Conservation (phyloP, 805 yeast genomes). For the Maudiozyma pseudohumilis region DNA sequence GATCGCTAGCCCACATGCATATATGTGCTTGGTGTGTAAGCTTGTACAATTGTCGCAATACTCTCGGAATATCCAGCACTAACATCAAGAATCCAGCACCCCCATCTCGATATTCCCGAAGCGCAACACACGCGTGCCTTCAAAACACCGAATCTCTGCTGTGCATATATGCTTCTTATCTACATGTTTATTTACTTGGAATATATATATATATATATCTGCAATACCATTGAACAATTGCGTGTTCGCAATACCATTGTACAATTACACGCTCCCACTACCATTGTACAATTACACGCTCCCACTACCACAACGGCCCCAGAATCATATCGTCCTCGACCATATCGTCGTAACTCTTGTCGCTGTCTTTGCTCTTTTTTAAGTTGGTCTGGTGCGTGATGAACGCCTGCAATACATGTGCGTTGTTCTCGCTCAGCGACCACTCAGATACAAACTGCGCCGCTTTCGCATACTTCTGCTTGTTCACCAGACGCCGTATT, state of each 20-base stretch:
- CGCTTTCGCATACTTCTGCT: constrained; percentile 9
- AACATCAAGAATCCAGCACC: no score
- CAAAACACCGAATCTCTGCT: no score
- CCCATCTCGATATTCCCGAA: no score
- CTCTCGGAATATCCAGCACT: no score
- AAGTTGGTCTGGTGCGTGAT: constrained; percentile 1
- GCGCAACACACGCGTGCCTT: no score
- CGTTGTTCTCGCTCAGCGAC: constrained; percentile 11
- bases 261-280: no score
- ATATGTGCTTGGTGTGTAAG: no score
- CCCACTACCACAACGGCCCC: constrained; percentile 24
- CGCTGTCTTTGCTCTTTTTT: constrained; percentile 5
- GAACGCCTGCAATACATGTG: constrained; percentile 8
- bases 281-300: constrained; percentile 13
- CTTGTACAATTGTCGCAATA: no score
- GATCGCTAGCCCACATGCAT: no score
- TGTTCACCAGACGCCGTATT: constrained; percentile 12
- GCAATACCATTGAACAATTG: no score
- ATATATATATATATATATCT: not conserved
- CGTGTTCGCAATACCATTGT: no score
- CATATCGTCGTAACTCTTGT: constrained; percentile 15
- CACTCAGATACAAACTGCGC: constrained; percentile 18
- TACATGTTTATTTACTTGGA: not conserved
- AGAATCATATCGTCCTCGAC: constrained; percentile 24
- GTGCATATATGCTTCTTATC: no score